phyloP scores from a whole-genome alignment of 1,284 basidiomycete genomes.

The Anthracocystis walkeri region DNA sequence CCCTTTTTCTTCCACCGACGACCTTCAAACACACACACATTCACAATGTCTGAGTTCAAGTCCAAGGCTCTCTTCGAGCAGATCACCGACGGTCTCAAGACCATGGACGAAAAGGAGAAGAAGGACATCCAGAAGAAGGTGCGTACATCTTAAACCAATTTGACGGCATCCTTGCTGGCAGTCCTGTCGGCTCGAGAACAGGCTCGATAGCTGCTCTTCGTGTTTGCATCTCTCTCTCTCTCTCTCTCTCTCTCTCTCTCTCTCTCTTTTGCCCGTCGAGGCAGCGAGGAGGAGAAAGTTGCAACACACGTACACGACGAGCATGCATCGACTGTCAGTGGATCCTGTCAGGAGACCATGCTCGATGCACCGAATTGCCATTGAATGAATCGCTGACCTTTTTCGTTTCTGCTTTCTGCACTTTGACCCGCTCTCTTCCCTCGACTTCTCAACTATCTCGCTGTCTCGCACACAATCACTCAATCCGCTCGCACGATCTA shows the following conservation, averaged over 20 bases:
- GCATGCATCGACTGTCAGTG: neutral
- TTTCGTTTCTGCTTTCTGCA: neutral
- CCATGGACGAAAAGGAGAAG: conserved; percentile 80
- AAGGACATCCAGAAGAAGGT: conserved; percentile 88
- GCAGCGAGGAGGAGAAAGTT: neutral
- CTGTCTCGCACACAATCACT: too few species aligned
- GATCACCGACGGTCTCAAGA: conserved; percentile 77
- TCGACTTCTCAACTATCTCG: neutral
- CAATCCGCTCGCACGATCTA: neutral
- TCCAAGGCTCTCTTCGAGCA: conserved; percentile 68
- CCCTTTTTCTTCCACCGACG: conserved; percentile 1
- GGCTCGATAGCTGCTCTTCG: too few species aligned
- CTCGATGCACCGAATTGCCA: too few species aligned
- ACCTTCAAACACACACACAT: conserved; percentile 6
- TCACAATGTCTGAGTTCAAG: conserved; percentile 67
- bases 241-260: too few species aligned
- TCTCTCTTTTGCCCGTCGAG: too few species aligned
- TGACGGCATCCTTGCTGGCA: too few species aligned
- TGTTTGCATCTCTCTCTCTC: too few species aligned
- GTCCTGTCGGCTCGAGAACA: too few species aligned
- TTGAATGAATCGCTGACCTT: neutral
- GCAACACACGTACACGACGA: neutral
- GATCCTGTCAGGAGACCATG: neutral
- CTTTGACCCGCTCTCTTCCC: neutral
- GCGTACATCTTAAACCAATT: conserved; percentile 5